These are phyloP conservation scores for Tinospora cordifolia DNA, from an alignment of 164 flowering plant genomes.

Conservation along the genomic window DNA sequence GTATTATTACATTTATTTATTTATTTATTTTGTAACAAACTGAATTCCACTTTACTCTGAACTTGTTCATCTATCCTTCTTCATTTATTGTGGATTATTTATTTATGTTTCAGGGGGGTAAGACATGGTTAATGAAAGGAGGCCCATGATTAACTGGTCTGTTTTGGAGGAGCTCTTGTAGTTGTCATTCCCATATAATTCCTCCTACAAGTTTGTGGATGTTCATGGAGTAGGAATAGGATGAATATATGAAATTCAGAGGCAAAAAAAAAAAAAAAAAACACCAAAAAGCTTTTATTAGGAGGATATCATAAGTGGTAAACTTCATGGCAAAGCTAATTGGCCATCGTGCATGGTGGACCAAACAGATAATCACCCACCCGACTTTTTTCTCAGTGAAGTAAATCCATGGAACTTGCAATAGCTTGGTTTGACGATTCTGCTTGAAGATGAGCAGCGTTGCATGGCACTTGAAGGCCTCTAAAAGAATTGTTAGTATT, in stretches of 20 bases:
- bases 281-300: not conserved
- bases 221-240: not conserved
- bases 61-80: not conserved
- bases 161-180: not conserved
- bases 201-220: not conserved
- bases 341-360: not conserved
- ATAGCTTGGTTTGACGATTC: conserved; percentile 27
- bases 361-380: not conserved
- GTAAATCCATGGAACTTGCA: conserved; percentile 27
- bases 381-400: conserved; percentile 18
- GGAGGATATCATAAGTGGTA: not conserved
- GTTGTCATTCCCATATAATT: not conserved
- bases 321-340: not conserved
- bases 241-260: not conserved
- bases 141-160: not conserved
- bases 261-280: not conserved
- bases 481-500: conserved; percentile 29
- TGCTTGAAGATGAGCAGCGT: conserved; percentile 28
- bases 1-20: not conserved
- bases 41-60: not conserved
- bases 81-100: not conserved
- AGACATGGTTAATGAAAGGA: not conserved
- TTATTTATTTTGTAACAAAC: not conserved
- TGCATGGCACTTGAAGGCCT: conserved; percentile 31
- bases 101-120: not conserved